phyloP scores from a whole-genome alignment of 257 asterid species.

The Haberlea rhodopensis region DNA sequence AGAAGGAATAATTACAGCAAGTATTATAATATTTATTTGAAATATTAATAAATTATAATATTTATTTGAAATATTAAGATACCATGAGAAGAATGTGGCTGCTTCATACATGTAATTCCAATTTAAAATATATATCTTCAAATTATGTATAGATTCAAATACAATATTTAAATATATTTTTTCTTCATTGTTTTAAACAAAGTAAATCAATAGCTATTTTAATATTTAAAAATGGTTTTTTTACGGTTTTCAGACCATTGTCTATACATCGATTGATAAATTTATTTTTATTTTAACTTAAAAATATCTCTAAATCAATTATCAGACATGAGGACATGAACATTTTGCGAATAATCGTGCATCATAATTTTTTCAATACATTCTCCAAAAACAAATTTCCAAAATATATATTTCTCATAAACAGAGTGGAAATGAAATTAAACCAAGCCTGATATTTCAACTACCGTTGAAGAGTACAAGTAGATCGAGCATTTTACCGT shows the following conservation, averaged over 20 bases:
- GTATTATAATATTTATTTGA: too few relatives aligned
- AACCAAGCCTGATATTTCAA: constrained; percentile 13
- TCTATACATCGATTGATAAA: neutral
- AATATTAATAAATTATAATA: too few relatives aligned
- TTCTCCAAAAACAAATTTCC: neutral
- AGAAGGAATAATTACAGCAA: too few relatives aligned
- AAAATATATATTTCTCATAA: neutral
- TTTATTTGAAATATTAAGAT: too few relatives aligned
- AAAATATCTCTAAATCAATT: neutral
- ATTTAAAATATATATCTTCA: too few relatives aligned
- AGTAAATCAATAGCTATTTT: too few relatives aligned
- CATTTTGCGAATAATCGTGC: neutral
- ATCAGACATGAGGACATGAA: neutral
- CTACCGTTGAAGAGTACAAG: constrained; percentile 25
- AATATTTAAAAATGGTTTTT: neutral
- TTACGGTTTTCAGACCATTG: neutral
- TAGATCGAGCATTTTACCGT: constrained; percentile 14
- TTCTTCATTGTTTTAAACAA: too few relatives aligned
- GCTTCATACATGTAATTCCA: too few relatives aligned
- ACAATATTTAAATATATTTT: too few relatives aligned
- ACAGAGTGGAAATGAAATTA: constrained; percentile 12
- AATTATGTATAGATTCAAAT: too few relatives aligned
- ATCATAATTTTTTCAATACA: neutral
- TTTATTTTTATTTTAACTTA: neutral
- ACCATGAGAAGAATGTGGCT: too few relatives aligned